Base-by-base conservation (phyloP, 768 basidiomycete species). In the Xerocomus brunneocitrinus region DNA sequence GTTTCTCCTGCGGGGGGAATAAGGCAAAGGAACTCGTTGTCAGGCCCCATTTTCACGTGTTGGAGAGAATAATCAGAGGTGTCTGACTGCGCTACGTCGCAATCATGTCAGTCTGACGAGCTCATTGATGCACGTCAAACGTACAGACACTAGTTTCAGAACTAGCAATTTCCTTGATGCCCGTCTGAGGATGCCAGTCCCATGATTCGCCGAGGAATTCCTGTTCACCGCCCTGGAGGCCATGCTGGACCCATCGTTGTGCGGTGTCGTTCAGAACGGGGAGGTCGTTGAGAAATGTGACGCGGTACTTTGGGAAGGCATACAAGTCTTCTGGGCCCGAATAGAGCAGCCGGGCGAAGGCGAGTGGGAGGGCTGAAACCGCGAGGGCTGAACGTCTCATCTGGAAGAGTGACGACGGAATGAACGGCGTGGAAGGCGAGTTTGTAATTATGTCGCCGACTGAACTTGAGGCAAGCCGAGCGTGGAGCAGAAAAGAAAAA, bases 261-360 rank as follows among this genome's bases (percentile, higher is more conserved):
- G 87, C 91, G 2, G 88, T 89, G 45, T 85, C 74, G 60, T 86
- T 84, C 25, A 77, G 69, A 58, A 93, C 72, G 27, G 91, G 90
- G n/a, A 84, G 79, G 53, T 79, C 79, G 65, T 89, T 88, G 64
- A 93, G 80, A 69, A 89, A 93, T 38, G 83, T 73, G 55, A 93
- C 84, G 39, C 81, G 79, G 66, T 82, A 87, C 67, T 93, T 93
- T 58, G 91, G 91, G 65, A 85, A 91, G 0, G 91, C 85, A 67
- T 83, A 80, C 14, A 83, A 75, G 62, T 93, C 91, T 61, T 91
- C 87, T 28, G 91, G 89, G 43, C 90, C 76, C 8, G 85, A 82
- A 64, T 89, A 84, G 28, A 84, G 67, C n/a, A 82, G 58, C 0
- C 64, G 68, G 0, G 72, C 74, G 39, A 40, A 62, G 52, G 49